Conservation (phyloP, 768 basidiomycete species). For the Psilocybe azurescens region DNA sequence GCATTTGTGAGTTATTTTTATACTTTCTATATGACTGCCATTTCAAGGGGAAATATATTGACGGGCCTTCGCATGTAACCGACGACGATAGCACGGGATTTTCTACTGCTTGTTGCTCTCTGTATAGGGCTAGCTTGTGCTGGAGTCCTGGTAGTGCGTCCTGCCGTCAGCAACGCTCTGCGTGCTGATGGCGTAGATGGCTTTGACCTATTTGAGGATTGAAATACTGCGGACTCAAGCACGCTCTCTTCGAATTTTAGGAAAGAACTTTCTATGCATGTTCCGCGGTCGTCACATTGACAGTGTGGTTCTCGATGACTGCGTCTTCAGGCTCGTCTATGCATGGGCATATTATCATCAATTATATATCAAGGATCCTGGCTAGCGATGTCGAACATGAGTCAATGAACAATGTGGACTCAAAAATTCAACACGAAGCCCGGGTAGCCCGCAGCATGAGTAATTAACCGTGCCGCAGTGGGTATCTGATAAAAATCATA, state of each 20-base stretch:
- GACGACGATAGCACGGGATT: constrained; percentile 23
- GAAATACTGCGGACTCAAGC: not conserved
- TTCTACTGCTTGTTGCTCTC: constrained; percentile 25
- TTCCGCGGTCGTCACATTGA: not conserved
- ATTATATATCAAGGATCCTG: no score
- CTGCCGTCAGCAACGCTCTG: constrained; percentile 9
- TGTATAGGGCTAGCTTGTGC: constrained; percentile 26
- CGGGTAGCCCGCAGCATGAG: not conserved
- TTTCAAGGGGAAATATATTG: no score
- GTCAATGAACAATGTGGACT: not conserved
- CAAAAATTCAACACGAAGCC: not conserved
- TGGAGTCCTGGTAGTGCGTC: constrained; percentile 22
- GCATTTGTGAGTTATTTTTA: constrained; percentile 16
- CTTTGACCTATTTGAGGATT: constrained; percentile 1
- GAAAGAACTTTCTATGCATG: not conserved
- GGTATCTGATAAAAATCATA: not conserved
- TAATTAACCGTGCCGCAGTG: not conserved
- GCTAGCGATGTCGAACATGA: no score
- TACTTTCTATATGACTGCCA: no score
- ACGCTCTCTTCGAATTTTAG: no score
- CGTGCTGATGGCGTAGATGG: not conserved
- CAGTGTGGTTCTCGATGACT: no score
- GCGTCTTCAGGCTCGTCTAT: no score
- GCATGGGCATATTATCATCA: no score
- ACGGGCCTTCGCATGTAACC: not conserved